phyloP scores from a whole-genome alignment of 371 early-diverging fungal genomes.

The Entomophthora muscae region DNA sequence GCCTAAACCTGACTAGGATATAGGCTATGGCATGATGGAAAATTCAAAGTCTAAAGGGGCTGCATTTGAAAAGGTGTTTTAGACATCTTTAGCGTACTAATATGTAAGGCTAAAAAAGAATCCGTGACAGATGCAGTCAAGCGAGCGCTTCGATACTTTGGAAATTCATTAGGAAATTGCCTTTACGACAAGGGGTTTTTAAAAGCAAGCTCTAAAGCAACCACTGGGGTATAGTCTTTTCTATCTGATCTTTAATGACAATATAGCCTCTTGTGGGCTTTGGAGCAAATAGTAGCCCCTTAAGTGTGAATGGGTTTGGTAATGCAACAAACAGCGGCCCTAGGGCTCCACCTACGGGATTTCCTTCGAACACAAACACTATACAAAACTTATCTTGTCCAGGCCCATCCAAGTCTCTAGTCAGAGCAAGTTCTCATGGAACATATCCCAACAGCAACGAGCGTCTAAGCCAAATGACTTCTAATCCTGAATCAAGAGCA shows the following conservation, averaged over 20 bases:
- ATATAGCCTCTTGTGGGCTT: not conserved
- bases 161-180: constrained; percentile 90
- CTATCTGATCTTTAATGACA: not conserved
- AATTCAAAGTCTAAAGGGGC: constrained; percentile 58
- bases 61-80: constrained; percentile 73
- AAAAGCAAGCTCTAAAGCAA: not conserved
- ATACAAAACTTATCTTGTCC: not conserved
- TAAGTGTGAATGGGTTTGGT: not conserved
- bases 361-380: not conserved
- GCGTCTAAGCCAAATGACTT: no score
- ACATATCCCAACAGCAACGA: no score
- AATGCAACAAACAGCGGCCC: not conserved
- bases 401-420: no score
- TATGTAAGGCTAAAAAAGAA: constrained; percentile 72
- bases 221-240: not conserved
- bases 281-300: not conserved
- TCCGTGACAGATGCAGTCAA: constrained; percentile 94
- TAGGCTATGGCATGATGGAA: constrained; percentile 78
- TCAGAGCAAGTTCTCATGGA: no score
- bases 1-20: constrained; percentile 27
- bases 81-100: not conserved
- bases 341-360: not conserved
- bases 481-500: no score
- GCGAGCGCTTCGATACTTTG: constrained; percentile 83
- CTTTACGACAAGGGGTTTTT: constrained; percentile 83